Evolutionary conservation across 2,329 filamentous ascomycete genomes (phyloP).

Genomic region (Cladorrhinum sp.): DNA sequence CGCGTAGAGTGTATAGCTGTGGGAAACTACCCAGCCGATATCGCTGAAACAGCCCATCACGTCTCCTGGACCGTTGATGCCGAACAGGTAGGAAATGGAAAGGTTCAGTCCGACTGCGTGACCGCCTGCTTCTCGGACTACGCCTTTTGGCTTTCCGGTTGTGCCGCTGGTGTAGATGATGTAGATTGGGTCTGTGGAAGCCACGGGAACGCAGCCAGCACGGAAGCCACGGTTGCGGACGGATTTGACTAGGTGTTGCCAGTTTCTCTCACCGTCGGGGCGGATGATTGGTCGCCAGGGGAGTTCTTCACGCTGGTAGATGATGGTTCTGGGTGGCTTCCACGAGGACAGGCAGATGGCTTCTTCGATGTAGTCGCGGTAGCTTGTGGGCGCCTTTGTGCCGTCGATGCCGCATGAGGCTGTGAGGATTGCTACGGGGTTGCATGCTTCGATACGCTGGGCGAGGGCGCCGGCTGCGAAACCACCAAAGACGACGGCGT

Average conservation of each 20-base stretch:
- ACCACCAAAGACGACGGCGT: slow-evolving; percentile 89
- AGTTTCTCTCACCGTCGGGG: slow-evolving; percentile 68
- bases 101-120: slow-evolving; percentile 83
- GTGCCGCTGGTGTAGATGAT: slow-evolving; percentile 88
- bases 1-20: slow-evolving; percentile 80
- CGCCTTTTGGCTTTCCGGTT: slow-evolving; percentile 79
- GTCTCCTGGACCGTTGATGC: slow-evolving; percentile 77
- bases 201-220: slow-evolving; percentile 73
- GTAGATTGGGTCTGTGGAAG: slow-evolving; percentile 76
- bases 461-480: slow-evolving; percentile 80
- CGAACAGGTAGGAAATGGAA: slow-evolving; percentile 79
- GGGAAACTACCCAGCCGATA: slow-evolving; percentile 86
- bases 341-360: slow-evolving; percentile 65
- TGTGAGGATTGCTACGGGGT: slow-evolving; percentile 73
- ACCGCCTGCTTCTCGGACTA: slow-evolving; percentile 77
- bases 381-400: slow-evolving; percentile 72
- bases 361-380: slow-evolving; percentile 71
- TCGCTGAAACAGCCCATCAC: slow-evolving; percentile 59
- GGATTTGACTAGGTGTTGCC: slow-evolving; percentile 73
- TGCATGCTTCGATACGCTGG: slow-evolving; percentile 81
- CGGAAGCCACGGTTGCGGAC: slow-evolving; percentile 64
- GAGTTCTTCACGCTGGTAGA: slow-evolving; percentile 77
- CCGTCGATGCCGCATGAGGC: slow-evolving; percentile 93
- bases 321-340: slow-evolving; percentile 69
- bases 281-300: slow-evolving; percentile 70